These are phyloP conservation scores for Coffea canephora DNA, from an alignment of 257 asterid species.

Conservation along the genomic window DNA sequence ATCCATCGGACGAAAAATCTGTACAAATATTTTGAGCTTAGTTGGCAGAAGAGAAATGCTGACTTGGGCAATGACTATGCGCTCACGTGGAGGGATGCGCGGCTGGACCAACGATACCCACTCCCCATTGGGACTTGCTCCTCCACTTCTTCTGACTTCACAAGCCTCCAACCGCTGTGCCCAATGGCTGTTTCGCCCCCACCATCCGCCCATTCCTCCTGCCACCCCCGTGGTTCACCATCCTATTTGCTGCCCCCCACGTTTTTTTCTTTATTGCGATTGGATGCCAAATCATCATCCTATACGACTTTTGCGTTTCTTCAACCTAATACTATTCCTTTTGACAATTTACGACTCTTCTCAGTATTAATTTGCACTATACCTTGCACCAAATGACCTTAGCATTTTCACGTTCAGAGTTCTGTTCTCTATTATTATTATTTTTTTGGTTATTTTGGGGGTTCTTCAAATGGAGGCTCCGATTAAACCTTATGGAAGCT, in stretches of 20 bases:
- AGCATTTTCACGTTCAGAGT: no score
- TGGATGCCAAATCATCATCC: neutral
- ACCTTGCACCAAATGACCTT: no score
- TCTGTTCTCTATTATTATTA: no score
- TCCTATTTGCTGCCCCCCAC: constrained; percentile 9
- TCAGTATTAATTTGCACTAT: no score
- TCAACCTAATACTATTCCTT: no score
- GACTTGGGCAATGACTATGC: constrained; percentile 23
- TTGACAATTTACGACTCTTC: no score
- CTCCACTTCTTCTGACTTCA: constrained; percentile 24
- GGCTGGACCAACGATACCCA: constrained; percentile 34
- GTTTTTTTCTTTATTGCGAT: neutral
- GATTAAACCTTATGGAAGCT: no score
- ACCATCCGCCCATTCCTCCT: constrained; percentile 36
- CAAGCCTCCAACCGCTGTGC: constrained; percentile 19
- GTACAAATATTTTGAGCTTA: constrained; percentile 16
- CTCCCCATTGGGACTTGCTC: constrained; percentile 15
- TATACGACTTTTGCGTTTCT: neutral
- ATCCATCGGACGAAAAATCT: constrained; percentile 19
- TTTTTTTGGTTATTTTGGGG: no score
- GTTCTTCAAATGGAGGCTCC: no score
- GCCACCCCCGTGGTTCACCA: constrained; percentile 50
- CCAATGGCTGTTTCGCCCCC: constrained; percentile 44
- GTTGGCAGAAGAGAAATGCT: constrained; percentile 36
- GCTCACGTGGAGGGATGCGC: constrained; percentile 63